These are phyloP conservation scores for Penicillium sp. DNA, from an alignment of 2,329 filamentous ascomycete genomes.

Conservation along the genomic window DNA sequence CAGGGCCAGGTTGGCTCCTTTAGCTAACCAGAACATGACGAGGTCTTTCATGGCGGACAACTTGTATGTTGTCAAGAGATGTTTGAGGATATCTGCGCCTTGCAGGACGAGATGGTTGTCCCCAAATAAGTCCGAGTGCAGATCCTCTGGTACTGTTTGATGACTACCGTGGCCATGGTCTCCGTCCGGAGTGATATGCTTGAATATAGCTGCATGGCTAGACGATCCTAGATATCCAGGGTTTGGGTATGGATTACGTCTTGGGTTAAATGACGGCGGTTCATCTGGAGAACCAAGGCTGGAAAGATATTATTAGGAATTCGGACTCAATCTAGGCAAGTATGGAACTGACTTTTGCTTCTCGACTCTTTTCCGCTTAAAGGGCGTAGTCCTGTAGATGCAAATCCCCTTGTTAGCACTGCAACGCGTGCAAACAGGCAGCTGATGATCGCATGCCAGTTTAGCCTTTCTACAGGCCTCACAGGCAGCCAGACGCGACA, in stretches of 20 bases:
- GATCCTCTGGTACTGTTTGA: conserved; percentile 4
- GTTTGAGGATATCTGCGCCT: conserved; percentile 25
- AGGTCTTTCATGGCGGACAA: conserved; percentile 26
- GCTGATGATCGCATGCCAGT: conserved; percentile 23
- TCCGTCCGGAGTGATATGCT: conserved; percentile 25
- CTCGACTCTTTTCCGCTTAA: conserved; percentile 23
- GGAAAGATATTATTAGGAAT: background rate
- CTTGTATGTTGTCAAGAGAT: conserved; percentile 20
- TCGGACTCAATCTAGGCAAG: background rate
- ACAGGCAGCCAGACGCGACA: conserved; percentile 25
- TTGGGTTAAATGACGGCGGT: conserved; percentile 20
- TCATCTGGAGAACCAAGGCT: conserved; percentile 18
- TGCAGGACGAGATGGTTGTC: conserved; percentile 25
- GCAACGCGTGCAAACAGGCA: conserved; percentile 23
- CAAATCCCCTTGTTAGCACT: conserved; percentile 18
- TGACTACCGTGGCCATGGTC: conserved; percentile 9
- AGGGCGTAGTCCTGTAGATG: conserved; percentile 28
- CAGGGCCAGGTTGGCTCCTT: conserved; percentile 25
- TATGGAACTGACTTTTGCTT: conserved; percentile 18
- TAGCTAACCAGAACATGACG: conserved; percentile 25
- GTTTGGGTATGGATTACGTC: conserved; percentile 27
- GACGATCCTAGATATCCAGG: conserved; percentile 30
- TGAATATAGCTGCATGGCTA: conserved; percentile 30
- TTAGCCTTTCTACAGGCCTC: conserved; percentile 26
- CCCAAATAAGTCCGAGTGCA: conserved; percentile 14